These are phyloP conservation scores for Mortierella sp. DNA, from an alignment of 371 early-diverging fungal species.

Conservation along the genomic window DNA sequence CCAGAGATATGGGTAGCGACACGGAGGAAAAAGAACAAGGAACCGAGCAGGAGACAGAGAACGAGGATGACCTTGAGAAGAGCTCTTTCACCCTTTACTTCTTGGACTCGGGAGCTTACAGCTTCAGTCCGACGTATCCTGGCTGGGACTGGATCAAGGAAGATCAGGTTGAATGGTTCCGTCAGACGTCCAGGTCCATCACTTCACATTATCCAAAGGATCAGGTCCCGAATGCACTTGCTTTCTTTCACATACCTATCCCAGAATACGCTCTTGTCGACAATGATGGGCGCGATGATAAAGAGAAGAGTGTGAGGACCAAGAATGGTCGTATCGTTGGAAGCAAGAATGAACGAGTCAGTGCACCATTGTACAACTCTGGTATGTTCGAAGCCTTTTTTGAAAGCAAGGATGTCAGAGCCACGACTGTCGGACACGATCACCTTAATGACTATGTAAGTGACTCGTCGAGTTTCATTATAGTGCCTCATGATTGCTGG, in stretches of 20 bases:
- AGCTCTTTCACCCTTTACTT: conserved; percentile 62
- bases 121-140: conserved; percentile 48
- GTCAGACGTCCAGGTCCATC: conserved; percentile 34
- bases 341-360: conserved; percentile 56
- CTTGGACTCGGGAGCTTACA: conserved; percentile 61
- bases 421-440: conserved; percentile 59
- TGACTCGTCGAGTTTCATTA: neutral
- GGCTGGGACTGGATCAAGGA: conserved; percentile 58
- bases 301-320: conserved; percentile 3
- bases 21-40: neutral
- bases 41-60: neutral
- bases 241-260: conserved; percentile 66
- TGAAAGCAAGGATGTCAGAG: conserved; percentile 46
- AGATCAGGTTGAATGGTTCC: conserved; percentile 64
- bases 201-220: conserved; percentile 31
- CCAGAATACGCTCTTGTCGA: conserved; percentile 53
- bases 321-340: conserved; percentile 50
- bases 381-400: conserved; percentile 51
- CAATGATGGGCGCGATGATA: conserved; percentile 24
- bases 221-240: conserved; percentile 57
- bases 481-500: neutral
- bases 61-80: neutral
- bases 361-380: conserved; percentile 47
- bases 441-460: conserved; percentile 64
- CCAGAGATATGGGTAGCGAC: neutral